A percentile compares a stretch with the other conserved stretches of the same genome.
Evolutionary conservation across 805 yeast species (phyloP).

Genomic region (Starmera caribaea): DNA sequence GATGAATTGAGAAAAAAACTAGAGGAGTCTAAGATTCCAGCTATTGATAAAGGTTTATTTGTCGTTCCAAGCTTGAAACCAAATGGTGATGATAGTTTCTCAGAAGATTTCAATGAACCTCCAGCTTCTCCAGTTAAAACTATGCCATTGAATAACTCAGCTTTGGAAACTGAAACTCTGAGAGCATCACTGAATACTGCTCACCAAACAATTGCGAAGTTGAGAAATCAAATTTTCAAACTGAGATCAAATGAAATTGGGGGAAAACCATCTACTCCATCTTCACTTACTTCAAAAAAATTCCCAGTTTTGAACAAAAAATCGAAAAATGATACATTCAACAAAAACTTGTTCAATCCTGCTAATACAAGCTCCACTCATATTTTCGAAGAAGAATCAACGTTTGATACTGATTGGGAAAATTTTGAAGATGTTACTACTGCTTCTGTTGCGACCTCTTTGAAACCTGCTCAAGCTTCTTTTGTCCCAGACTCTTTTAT

Average conservation of each 20-base stretch:
- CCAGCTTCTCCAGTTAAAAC: constrained; percentile 24
- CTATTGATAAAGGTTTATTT: constrained; percentile 6
- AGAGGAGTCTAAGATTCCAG: constrained; percentile 9
- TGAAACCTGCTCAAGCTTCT: constrained; percentile 3
- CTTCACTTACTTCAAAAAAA: constrained; percentile 7
- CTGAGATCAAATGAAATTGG: constrained; percentile 16
- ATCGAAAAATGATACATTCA: no score
- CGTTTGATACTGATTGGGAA: constrained; percentile 18
- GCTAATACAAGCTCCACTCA: constrained; percentile 17
- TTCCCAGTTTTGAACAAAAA: constrained; percentile 4
- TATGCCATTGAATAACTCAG: constrained; percentile 31
- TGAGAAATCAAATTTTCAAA: constrained; percentile 30
- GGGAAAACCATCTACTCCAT: constrained; percentile 8
- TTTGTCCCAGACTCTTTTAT: constrained; percentile 10
- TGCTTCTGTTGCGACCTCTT: constrained; percentile 7
- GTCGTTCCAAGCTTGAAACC: constrained; percentile 17
- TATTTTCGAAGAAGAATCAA: constrained; percentile 12
- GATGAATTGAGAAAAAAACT: constrained; percentile 14
- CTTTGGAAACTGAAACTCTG: constrained; percentile 57
- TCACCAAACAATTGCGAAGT: constrained; percentile 48
- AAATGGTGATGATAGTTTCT: constrained; percentile 20
- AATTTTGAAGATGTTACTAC: constrained; percentile 15
- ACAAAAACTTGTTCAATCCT: no score
- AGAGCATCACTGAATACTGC: constrained; percentile 57
- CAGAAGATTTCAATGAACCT: constrained; percentile 29